Percentiles rank a stretch among this genome's conserved stretches.
Evolutionary conservation across 164 flowering plant genomes (phyloP).

Genomic region (Cinnamomum chago): DNA sequence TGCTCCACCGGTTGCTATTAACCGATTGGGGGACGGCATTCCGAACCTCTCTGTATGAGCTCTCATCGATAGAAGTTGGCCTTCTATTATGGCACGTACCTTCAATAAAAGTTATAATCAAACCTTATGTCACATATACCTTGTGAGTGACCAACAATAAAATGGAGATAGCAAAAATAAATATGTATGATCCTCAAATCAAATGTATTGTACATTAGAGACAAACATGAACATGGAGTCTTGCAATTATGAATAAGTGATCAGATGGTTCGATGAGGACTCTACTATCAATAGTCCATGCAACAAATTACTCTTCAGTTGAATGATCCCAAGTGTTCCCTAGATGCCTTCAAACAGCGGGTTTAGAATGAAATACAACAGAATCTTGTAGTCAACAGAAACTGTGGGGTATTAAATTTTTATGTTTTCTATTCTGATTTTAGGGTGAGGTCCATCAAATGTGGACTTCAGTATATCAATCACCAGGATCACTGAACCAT

Average conservation of each 20-base stretch:
- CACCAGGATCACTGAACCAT: not conserved
- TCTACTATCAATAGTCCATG: not conserved
- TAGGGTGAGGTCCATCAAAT: not conserved
- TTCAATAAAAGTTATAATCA: constrained; percentile 23
- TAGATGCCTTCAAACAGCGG: not conserved
- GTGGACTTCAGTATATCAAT: no score
- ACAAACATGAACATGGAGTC: not conserved
- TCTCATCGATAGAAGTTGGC: constrained; percentile 86
- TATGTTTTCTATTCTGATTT: not conserved
- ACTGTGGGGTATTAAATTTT: not conserved
- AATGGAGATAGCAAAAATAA: not conserved
- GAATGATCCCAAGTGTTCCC: not conserved
- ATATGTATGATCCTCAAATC: not conserved
- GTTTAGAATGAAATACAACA: not conserved
- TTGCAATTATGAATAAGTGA: not conserved
- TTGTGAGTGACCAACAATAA: no score
- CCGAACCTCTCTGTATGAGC: constrained; percentile 90
- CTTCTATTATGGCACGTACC: constrained; percentile 89
- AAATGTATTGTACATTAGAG: not conserved
- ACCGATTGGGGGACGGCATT: constrained; percentile 83
- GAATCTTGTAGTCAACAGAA: not conserved
- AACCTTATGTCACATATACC: not conserved
- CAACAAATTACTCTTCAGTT: not conserved
- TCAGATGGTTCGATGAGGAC: not conserved
- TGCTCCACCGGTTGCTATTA: constrained; percentile 99